Conservation (phyloP, 148 eudicot species). For the Diospyros kaki region DNA sequence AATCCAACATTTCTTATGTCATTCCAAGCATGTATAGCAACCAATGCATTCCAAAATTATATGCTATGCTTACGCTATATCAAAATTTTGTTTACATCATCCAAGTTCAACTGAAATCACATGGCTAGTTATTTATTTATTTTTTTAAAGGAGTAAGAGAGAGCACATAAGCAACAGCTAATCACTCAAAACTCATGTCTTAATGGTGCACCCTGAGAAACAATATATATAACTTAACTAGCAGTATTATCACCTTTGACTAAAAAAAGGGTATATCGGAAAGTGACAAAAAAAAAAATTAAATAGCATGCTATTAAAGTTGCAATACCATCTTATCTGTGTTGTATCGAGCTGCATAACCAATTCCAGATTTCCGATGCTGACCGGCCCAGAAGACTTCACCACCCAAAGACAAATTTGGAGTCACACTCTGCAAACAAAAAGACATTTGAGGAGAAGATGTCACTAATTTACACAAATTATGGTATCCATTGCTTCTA, state of each 20-base stretch:
- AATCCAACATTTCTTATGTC: background rate
- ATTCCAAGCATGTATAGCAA: background rate
- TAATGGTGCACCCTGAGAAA: background rate
- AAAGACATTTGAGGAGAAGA: background rate
- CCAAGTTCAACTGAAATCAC: background rate
- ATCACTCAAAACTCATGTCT: background rate
- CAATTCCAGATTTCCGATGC: conserved; percentile 84
- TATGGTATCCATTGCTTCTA: background rate
- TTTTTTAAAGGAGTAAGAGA: background rate
- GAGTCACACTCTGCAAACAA: conserved; percentile 76
- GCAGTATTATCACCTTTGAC: background rate
- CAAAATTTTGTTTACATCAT: background rate
- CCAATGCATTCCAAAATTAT: background rate
- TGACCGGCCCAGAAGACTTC: conserved; percentile 97
- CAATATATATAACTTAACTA: background rate
- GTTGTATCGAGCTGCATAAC: conserved; percentile 90
- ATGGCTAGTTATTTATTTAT: background rate
- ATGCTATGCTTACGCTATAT: background rate
- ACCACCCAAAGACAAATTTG: conserved; percentile 77
- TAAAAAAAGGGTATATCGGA: background rate
- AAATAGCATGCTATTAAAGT: background rate
- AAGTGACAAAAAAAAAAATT: background rate
- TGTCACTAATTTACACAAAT: background rate
- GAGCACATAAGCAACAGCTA: background rate
- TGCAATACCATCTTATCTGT: conserved; percentile 74